A percentile compares a stretch with the other conserved stretches of the same genome.
phyloP scores from a whole-genome alignment of 1,139 yeast genomes.

The Nakaseomyces glabratus region DNA sequence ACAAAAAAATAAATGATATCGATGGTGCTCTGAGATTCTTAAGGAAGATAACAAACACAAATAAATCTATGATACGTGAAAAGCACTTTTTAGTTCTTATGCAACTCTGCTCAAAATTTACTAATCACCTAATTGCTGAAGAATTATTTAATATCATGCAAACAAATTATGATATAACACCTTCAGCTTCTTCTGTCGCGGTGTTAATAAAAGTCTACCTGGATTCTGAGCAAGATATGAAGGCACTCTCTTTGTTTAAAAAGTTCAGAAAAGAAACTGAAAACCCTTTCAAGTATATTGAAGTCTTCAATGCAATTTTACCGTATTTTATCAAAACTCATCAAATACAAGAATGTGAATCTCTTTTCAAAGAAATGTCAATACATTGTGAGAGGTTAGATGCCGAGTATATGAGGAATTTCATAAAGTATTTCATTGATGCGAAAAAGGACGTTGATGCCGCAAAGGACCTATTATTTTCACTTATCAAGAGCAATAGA shows the following conservation, averaged over 20 bases:
- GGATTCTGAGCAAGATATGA: constrained; percentile 16
- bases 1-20: constrained; percentile 35
- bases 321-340: constrained; percentile 17
- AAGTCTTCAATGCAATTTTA: constrained; percentile 22
- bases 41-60: constrained; percentile 28
- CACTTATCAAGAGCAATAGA: constrained; percentile 14
- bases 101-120: constrained; percentile 27
- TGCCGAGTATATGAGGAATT: constrained; percentile 19
- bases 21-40: constrained; percentile 38
- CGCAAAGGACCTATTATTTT: constrained; percentile 19
- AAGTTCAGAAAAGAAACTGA: constrained; percentile 11
- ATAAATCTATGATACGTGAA: constrained; percentile 16
- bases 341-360: constrained; percentile 15
- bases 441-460: constrained; percentile 16
- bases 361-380: constrained; percentile 14
- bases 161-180: constrained; percentile 25
- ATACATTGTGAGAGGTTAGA: constrained; percentile 11
- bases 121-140: constrained; percentile 31
- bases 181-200: constrained; percentile 22
- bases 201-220: constrained; percentile 26
- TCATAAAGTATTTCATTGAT: constrained; percentile 17
- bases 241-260: constrained; percentile 19
- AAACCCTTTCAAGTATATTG: constrained; percentile 11
- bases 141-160: constrained; percentile 29
- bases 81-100: constrained; percentile 30